A percentile compares a stretch with the other conserved stretches of the same genome.
phyloP scores from a whole-genome alignment of 805 yeast species.

The Hanseniaspora guilliermondii region DNA sequence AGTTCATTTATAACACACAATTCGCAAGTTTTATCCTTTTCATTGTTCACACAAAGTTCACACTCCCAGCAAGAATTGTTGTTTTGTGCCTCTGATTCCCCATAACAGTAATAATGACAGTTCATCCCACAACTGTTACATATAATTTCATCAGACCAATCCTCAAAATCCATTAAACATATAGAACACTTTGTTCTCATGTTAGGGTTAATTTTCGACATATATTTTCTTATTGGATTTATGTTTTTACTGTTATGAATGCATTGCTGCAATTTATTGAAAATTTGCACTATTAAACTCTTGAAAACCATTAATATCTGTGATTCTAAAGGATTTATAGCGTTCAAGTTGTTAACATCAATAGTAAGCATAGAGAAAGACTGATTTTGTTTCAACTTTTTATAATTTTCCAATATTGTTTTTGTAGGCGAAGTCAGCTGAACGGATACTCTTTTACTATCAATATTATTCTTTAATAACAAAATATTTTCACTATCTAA shows the following conservation, averaged over 20 bases:
- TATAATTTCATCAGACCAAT: constrained; percentile 22
- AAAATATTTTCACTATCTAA: neutral
- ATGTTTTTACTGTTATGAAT: neutral
- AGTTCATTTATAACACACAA: constrained; percentile 49
- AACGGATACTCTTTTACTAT: neutral
- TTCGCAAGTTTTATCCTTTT: constrained; percentile 48
- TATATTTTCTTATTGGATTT: constrained; percentile 4
- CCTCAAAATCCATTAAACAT: constrained; percentile 30
- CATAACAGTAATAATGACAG: constrained; percentile 64
- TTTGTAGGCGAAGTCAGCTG: neutral
- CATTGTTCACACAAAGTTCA: constrained; percentile 64
- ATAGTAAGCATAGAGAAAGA: neutral
- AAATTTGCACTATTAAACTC: neutral
- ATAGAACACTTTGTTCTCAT: constrained; percentile 40
- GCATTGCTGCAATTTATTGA: neutral
- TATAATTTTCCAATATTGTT: neutral
- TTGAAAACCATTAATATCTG: constrained; percentile 4
- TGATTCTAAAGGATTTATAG: constrained; percentile 4
- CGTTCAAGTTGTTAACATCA: neutral
- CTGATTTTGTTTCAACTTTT: neutral
- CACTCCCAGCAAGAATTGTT: constrained; percentile 51
- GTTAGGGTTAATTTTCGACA: neutral
- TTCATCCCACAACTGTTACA: constrained; percentile 58
- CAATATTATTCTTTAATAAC: neutral
- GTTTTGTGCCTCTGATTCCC: constrained; percentile 26